Evolutionary conservation across 2,329 filamentous ascomycete genomes (phyloP).

Genomic region (Fusarium guadeloupense): DNA sequence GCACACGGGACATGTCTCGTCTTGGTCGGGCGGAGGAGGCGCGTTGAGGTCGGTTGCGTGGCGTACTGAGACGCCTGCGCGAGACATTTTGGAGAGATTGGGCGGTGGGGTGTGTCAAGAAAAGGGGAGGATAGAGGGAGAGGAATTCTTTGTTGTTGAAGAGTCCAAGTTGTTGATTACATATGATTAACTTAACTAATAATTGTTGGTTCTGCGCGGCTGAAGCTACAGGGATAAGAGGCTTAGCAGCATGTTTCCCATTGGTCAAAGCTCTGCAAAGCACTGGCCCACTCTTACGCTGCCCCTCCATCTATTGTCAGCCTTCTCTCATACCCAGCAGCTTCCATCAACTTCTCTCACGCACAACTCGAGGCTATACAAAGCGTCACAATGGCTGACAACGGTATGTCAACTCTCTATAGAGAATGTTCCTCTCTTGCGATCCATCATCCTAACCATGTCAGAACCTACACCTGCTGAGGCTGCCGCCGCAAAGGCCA

Average conservation of each 20-base stretch:
- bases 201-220: conserved; percentile 38
- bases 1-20: conserved; percentile 94
- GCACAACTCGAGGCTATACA: conserved; percentile 8
- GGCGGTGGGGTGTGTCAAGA: background rate
- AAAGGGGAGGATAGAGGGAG: background rate
- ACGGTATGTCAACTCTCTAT: conserved; percentile 12
- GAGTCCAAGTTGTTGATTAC: conserved; percentile 9
- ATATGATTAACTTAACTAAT: background rate
- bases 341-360: conserved; percentile 34
- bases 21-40: conserved; percentile 43
- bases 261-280: conserved; percentile 25
- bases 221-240: conserved; percentile 30
- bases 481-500: conserved; percentile 68
- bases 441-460: background rate
- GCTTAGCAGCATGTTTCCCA: conserved; percentile 12
- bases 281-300: conserved; percentile 1
- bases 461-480: conserved; percentile 65
- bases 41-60: conserved; percentile 32
- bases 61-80: conserved; percentile 45
- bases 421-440: conserved; percentile 38
- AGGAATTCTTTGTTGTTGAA: background rate
- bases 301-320: conserved; percentile 44
- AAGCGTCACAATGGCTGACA: conserved; percentile 53
- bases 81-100: conserved; percentile 40
- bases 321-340: conserved; percentile 41